Conservation (phyloP, 2,329 filamentous ascomycete genomes). For the Ceratocystis colombiana region DNA sequence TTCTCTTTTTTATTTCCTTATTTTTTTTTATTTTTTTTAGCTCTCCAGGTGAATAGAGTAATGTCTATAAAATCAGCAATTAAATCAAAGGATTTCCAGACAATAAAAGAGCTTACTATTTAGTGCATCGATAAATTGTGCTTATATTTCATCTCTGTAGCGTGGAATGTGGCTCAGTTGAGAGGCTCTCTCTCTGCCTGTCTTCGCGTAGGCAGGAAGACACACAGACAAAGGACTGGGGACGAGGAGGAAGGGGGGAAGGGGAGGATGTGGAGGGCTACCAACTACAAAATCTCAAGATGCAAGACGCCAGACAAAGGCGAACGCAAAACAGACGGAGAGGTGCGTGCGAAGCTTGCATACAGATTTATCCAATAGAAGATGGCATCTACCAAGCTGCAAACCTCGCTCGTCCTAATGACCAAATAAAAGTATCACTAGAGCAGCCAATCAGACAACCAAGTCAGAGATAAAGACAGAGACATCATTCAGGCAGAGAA, state of each 20-base stretch:
- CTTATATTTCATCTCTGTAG: not conserved
- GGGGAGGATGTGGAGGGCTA: not conserved
- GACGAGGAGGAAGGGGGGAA: not conserved
- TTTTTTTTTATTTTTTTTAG: too few species aligned
- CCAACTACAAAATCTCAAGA: not conserved
- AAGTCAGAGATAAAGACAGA: too few species aligned
- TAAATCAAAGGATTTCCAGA: not conserved
- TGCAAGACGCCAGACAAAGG: too few species aligned
- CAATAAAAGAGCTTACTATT: not conserved
- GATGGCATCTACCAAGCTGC: too few species aligned
- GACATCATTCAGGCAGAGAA: too few species aligned
- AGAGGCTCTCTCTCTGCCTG: not conserved
- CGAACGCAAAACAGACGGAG: not conserved
- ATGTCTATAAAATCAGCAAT: not conserved
- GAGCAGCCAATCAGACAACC: too few species aligned
- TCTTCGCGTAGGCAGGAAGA: not conserved
- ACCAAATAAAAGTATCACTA: too few species aligned
- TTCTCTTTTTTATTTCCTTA: not conserved
- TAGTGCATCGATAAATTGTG: not conserved
- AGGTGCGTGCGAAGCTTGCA: slow-evolving; percentile 1
- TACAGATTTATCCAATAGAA: not conserved
- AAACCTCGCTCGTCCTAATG: too few species aligned
- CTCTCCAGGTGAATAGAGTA: too few species aligned
- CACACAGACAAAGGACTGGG: slow-evolving; percentile 1
- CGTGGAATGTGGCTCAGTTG: not conserved